Conservation (phyloP, 768 basidiomycete genomes). For the Mycena haematopus region DNA sequence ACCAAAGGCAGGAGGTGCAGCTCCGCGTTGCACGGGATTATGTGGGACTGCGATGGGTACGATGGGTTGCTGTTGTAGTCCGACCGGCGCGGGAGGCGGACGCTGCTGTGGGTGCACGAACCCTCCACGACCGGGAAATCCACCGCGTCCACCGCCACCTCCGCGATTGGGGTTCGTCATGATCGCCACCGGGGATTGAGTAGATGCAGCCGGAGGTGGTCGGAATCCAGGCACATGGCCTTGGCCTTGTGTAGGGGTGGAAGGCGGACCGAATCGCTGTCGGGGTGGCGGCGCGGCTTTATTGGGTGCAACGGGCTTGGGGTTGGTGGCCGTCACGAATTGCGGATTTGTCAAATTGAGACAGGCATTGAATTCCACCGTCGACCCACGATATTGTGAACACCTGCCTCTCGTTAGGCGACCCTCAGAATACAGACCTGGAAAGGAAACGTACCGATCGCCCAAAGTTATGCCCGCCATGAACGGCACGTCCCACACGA, state of each 20-base stretch:
- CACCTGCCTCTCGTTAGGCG: conserved; percentile 56
- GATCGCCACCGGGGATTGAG: conserved; percentile 60
- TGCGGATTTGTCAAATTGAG: conserved; percentile 89
- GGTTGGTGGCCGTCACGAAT: conserved; percentile 78
- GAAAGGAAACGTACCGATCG: conserved; percentile 61
- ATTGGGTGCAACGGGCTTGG: conserved; percentile 50
- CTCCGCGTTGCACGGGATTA: conserved; percentile 18
- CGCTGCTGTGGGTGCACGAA: conserved; percentile 6
- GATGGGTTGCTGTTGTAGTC: background rate
- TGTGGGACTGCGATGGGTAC: background rate
- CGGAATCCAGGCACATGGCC: conserved; percentile 59
- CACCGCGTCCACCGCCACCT: conserved; percentile 32
- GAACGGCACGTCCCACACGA: conserved; percentile 95
- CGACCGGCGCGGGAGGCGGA: background rate
- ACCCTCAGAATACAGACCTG: background rate
- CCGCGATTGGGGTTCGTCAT: conserved; percentile 78
- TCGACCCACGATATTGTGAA: conserved; percentile 90
- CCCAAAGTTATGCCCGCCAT: conserved; percentile 90
- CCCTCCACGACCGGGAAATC: conserved; percentile 4
- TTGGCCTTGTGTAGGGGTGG: conserved; percentile 54
- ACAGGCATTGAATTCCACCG: conserved; percentile 86
- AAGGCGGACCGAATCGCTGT: conserved; percentile 55
- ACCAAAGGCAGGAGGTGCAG: conserved; percentile 12
- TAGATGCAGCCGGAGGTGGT: conserved; percentile 46
- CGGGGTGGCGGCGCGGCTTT: conserved; percentile 72